A percentile compares a stretch with the other conserved stretches of the same genome.
These are phyloP conservation scores for Gnomoniopsis smithogilvyi DNA, from an alignment of 2,329 filamentous ascomycete genomes.

Conservation along the genomic window DNA sequence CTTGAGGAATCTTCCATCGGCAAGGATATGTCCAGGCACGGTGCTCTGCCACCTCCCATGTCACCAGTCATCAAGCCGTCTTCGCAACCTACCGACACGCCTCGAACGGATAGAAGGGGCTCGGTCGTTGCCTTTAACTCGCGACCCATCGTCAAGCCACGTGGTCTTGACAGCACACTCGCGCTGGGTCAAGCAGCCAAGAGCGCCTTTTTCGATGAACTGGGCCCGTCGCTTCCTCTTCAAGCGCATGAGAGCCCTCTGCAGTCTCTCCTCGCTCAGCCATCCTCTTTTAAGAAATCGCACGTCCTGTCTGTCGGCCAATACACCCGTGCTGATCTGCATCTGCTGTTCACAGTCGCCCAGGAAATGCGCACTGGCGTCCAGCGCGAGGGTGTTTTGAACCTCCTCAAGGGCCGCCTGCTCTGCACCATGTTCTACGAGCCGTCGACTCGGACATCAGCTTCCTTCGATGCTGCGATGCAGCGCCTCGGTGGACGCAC, in stretches of 20 bases:
- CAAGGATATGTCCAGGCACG: conserved; percentile 73
- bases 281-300: conserved; percentile 82
- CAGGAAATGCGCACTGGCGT: conserved; percentile 97
- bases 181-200: conserved; percentile 24
- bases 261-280: conserved; percentile 66
- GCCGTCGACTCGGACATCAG: conserved; percentile 91
- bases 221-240: conserved; percentile 43
- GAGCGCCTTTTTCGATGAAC: conserved; percentile 37
- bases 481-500: conserved; percentile 91
- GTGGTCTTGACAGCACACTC: conserved; percentile 31
- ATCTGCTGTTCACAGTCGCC: conserved; percentile 91
- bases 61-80: conserved; percentile 56
- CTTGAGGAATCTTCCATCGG: conserved; percentile 56
- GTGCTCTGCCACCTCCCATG: conserved; percentile 44
- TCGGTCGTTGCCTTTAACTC: conserved; percentile 28
- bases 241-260: conserved; percentile 60
- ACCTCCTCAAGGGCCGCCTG: conserved; percentile 80
- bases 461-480: conserved; percentile 97
- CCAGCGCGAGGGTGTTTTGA: conserved; percentile 84
- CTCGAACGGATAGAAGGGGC: conserved; percentile 28
- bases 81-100: conserved; percentile 28
- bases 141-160: conserved; percentile 32
- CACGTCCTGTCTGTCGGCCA: conserved; percentile 91
- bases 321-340: conserved; percentile 82
- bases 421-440: conserved; percentile 96